Evolutionary conservation across 1,139 yeast genomes (phyloP).

Genomic region (Kodamaea sp.): DNA sequence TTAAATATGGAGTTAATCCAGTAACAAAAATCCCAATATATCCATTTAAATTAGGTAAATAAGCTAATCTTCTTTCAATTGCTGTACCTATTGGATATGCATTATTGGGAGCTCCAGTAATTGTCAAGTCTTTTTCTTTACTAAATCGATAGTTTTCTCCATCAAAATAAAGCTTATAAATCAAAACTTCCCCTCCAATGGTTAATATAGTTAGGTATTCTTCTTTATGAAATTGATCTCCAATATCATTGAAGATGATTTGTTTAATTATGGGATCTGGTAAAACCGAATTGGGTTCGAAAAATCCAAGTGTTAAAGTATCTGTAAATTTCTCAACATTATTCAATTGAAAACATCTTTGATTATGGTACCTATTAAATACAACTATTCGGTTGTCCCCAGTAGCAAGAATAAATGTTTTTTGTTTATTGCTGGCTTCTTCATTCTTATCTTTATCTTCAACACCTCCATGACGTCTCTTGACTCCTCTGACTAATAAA

Average conservation of each 20-base stretch:
- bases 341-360: slow-evolving; percentile 61
- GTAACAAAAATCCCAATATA: slow-evolving; percentile 64
- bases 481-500: slow-evolving; percentile 27
- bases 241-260: slow-evolving; percentile 61
- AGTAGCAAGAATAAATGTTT: slow-evolving; percentile 64
- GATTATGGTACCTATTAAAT: slow-evolving; percentile 61
- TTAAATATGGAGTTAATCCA: slow-evolving; percentile 69
- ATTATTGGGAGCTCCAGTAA: slow-evolving; percentile 76
- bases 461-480: slow-evolving; percentile 25
- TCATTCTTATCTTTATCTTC: slow-evolving; percentile 12
- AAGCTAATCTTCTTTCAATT: slow-evolving; percentile 65
- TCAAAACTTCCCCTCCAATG: slow-evolving; percentile 71
- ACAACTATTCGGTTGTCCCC: slow-evolving; percentile 72
- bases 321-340: slow-evolving; percentile 59
- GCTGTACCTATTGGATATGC: slow-evolving; percentile 67
- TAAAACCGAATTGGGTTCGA: slow-evolving; percentile 55
- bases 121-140: slow-evolving; percentile 44
- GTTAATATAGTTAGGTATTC: slow-evolving; percentile 72
- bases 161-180: slow-evolving; percentile 59
- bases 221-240: slow-evolving; percentile 49
- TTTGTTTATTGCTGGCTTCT: slow-evolving; percentile 34
- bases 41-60: slow-evolving; percentile 56
- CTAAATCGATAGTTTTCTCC: slow-evolving; percentile 47
- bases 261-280: slow-evolving; percentile 79
- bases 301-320: slow-evolving; percentile 48